Evolutionary conservation across 2,329 filamentous ascomycete genomes (phyloP), one percentile per base, ranked within the genome.

Genomic region (Aspergillus aculeatinus): DNA sequence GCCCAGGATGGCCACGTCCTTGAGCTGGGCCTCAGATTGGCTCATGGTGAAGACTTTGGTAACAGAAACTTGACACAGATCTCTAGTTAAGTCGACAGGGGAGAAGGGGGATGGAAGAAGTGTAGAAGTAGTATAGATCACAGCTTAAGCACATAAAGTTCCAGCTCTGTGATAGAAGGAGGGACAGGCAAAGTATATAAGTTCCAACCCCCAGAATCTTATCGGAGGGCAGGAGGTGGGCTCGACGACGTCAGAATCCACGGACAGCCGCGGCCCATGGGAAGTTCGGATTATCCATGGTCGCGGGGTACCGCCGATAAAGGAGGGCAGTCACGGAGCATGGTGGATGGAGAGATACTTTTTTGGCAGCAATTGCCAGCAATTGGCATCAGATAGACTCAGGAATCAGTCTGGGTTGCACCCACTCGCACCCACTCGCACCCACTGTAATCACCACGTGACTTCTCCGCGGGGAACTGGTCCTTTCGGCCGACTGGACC

Each of bases 1-100:
- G 72, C 92, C 94, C 71, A 92, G 88, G 83, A 98, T 86, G 79
- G 88, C 87, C 73, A 97, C 93, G 79, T 92, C 92, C 77, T 92
- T 88, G 68, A 97, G 89, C 74, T 96, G 90, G 65, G 84, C 80
- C 59, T 96, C 90, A 73, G 85, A 85, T 67, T 84, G 82, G 66
- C 87, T 83, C 89, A 92, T 92, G 12, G 10, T 48, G n/a, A 48
- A 50, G n/a, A 50, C 48, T 29, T 29, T 29, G 21, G 39, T 39
- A 48, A 33, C 2, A 47, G 12, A 54, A 25, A 19, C 5, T 12
- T 35, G 33, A 35, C 14, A 16, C 33, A 16, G 14, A 35, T 12
- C 12, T 35, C 33, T 16, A 16, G 5, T 35, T 12, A 2, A 6
- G 33, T 5, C 11, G 33, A 35, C 2, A 35, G 14, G 12, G 11